These are phyloP conservation scores for Hypoxylon sp. DNA, from an alignment of 2,329 filamentous ascomycete genomes.

Conservation along the genomic window DNA sequence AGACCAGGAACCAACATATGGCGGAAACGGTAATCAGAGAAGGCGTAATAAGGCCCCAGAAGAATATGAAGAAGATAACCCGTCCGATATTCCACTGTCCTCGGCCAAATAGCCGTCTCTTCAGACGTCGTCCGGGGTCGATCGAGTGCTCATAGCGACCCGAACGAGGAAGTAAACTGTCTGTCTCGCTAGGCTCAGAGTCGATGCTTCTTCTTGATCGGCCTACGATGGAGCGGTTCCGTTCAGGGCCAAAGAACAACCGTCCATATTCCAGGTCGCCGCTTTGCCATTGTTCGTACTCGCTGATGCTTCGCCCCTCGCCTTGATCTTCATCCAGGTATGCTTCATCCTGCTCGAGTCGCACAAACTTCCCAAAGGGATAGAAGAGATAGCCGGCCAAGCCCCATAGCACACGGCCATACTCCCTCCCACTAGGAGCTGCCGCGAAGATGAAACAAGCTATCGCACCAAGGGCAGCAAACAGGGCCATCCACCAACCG, in stretches of 20 bases:
- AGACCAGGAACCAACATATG: slow-evolving; percentile 96
- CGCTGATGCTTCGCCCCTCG: slow-evolving; percentile 95
- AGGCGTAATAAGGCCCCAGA: slow-evolving; percentile 92
- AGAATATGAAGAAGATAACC: slow-evolving; percentile 96
- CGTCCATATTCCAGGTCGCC: slow-evolving; percentile 96
- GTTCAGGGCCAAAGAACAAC: slow-evolving; percentile 91
- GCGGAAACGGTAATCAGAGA: slow-evolving; percentile 87
- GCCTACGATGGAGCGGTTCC: slow-evolving; percentile 84
- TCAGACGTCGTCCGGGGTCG: slow-evolving; percentile 65
- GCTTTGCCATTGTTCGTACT: slow-evolving; percentile 99
- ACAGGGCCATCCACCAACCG: slow-evolving; percentile 93
- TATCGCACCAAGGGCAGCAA: slow-evolving; percentile 80
- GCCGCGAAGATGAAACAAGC: slow-evolving; percentile 86
- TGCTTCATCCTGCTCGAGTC: slow-evolving; percentile 91
- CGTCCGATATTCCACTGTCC: slow-evolving; percentile 96
- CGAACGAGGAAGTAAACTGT: slow-evolving; percentile 82
- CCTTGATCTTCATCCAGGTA: slow-evolving; percentile 96
- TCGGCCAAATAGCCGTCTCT: slow-evolving; percentile 91
- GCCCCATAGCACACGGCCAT: slow-evolving; percentile 87
- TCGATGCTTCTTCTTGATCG: slow-evolving; percentile 90
- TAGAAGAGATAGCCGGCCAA: slow-evolving; percentile 91
- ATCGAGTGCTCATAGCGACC: slow-evolving; percentile 65
- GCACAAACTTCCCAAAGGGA: slow-evolving; percentile 96
- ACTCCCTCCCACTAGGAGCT: slow-evolving; percentile 84
- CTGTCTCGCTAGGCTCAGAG: slow-evolving; percentile 85